Conservation (phyloP, 83 land plant species). For the Picea engelmannii region DNA sequence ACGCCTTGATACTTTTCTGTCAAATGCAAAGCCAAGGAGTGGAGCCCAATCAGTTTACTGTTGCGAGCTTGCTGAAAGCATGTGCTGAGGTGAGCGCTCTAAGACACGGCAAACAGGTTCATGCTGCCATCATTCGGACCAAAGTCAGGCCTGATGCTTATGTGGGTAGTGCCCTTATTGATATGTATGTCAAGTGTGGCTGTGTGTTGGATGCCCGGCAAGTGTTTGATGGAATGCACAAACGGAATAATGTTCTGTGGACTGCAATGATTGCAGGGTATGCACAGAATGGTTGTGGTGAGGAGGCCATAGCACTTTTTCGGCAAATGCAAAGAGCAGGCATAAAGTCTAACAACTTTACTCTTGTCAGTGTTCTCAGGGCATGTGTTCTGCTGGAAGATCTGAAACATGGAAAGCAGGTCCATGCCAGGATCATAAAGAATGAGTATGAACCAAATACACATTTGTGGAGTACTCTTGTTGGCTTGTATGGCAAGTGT, state of each 20-base stretch:
- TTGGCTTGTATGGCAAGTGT: conserved; percentile 3
- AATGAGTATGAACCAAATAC: not conserved
- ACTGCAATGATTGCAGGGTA: conserved; percentile 43
- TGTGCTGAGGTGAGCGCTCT: conserved; percentile 23
- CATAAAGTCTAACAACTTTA: conserved; percentile 36
- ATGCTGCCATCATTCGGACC: conserved; percentile 6
- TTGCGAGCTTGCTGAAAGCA: conserved; percentile 41
- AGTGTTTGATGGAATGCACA: conserved; percentile 49
- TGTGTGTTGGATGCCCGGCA: conserved; percentile 18
- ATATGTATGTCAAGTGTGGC: conserved; percentile 49
- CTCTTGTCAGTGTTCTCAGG: conserved; percentile 42
- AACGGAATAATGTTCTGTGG: conserved; percentile 50
- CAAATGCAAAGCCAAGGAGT: conserved; percentile 29
- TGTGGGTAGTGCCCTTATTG: conserved; percentile 24
- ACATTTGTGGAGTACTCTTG: not conserved
- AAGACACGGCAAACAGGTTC: conserved; percentile 39
- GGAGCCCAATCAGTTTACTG: conserved; percentile 26
- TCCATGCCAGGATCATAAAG: not conserved
- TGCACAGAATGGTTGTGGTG: conserved; percentile 31
- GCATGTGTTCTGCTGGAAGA: conserved; percentile 22
- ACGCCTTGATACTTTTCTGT: conserved; percentile 25
- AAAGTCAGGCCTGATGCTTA: conserved; percentile 1
- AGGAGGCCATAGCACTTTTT: conserved; percentile 31
- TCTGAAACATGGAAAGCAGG: not conserved
- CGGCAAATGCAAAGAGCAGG: conserved; percentile 33